A percentile compares a stretch with the other conserved stretches of the same genome.
These are phyloP conservation scores for Scenedesmus sp. DNA, from an alignment of 163 green algal genomes.

Conservation along the genomic window DNA sequence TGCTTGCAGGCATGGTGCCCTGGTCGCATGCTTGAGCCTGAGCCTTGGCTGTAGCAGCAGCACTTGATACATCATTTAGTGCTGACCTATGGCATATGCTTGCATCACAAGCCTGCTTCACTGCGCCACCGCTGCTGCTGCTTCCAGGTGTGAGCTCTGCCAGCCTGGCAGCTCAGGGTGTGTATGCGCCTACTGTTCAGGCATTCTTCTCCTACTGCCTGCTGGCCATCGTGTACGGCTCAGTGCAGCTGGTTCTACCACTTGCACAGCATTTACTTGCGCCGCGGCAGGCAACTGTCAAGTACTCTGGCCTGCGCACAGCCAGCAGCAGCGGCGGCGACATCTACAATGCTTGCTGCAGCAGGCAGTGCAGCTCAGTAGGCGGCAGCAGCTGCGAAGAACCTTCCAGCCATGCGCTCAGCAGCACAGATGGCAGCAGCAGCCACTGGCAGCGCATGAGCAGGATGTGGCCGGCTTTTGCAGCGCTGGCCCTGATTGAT, in stretches of 20 bases:
- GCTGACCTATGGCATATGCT: not conserved
- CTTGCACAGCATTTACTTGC: not conserved
- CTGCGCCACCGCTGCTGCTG: not conserved
- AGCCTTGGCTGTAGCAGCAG: constrained; percentile 1
- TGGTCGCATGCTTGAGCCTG: not conserved
- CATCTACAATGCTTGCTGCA: not conserved
- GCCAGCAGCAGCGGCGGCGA: not conserved
- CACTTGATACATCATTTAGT: not conserved
- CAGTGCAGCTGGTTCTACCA: constrained; percentile 23
- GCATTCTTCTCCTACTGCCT: constrained; percentile 74
- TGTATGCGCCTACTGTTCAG: constrained; percentile 76
- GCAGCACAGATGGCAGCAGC: not conserved
- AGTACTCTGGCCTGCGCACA: not conserved
- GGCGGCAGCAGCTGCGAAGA: not conserved
- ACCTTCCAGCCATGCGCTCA: not conserved
- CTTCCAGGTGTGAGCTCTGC: constrained; percentile 61
- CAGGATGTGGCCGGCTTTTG: not conserved
- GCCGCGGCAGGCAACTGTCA: not conserved
- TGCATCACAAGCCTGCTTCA: not conserved
- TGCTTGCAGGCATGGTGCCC: not conserved
- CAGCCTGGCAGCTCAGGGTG: constrained; percentile 54
- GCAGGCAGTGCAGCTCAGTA: not conserved
- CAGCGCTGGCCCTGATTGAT: constrained; percentile 76
- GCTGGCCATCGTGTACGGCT: constrained; percentile 60
- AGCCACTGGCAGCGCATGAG: constrained; percentile 24